phyloP scores from a whole-genome alignment of 2,329 filamentous ascomycete genomes.

The Xylariomycetidae sp. region DNA sequence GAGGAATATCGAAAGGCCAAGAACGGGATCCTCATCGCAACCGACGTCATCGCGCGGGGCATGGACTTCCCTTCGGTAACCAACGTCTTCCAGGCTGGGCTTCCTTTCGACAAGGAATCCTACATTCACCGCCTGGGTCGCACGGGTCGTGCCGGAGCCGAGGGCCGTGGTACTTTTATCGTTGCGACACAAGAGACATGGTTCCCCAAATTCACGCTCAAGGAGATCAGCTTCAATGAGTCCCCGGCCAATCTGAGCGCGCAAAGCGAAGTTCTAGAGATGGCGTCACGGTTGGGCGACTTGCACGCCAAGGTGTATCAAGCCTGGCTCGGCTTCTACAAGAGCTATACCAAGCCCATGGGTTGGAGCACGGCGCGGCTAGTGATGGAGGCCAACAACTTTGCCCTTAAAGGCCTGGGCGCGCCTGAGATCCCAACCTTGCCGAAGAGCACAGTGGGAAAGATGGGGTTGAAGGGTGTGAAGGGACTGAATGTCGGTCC shows the following conservation, averaged over 20 bases:
- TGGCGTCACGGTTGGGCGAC: conserved; percentile 34
- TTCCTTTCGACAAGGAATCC: conserved; percentile 55
- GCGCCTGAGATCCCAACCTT: conserved; percentile 43
- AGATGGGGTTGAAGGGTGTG: conserved; percentile 54
- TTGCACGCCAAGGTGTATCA: conserved; percentile 48
- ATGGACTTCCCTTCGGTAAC: conserved; percentile 71
- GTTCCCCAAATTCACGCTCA: conserved; percentile 46
- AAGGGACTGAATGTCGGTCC: no score
- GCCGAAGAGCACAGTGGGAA: conserved; percentile 42
- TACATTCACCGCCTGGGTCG: conserved; percentile 67
- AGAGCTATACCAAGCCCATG: conserved; percentile 41
- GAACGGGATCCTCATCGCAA: conserved; percentile 51
- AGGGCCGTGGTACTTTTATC: conserved; percentile 59
- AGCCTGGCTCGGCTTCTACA: conserved; percentile 53
- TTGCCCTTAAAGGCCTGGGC: conserved; percentile 43
- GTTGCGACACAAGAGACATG: conserved; percentile 46
- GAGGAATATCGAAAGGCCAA: conserved; percentile 55
- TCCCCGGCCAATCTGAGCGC: conserved; percentile 42
- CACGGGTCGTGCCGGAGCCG: conserved; percentile 60
- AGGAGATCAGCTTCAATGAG: conserved; percentile 48
- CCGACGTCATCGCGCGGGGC: no score
- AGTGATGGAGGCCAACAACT: conserved; percentile 47
- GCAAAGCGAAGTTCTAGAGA: conserved; percentile 29
- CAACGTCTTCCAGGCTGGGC: conserved; percentile 60
- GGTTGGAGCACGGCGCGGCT: conserved; percentile 30